Evolutionary conservation across 495 filamentous ascomycete species (phyloP), one percentile per base, ranked within the genome.

Genomic region (Chaetomium cochliodes): DNA sequence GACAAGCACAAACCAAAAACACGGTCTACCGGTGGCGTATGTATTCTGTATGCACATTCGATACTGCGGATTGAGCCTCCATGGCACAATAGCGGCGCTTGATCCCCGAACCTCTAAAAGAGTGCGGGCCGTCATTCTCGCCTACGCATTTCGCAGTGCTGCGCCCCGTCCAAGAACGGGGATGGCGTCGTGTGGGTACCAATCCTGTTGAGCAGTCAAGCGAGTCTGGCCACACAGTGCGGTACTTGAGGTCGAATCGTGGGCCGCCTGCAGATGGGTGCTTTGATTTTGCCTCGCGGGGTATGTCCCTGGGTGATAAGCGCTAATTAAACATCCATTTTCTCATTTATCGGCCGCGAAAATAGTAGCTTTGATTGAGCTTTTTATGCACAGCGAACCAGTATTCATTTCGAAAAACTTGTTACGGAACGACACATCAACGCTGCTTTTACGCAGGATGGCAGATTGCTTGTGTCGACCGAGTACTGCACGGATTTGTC

Each of bases 311-410:
- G 7, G 33, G 18, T 56, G 53, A 56, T 39, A 56, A 41, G 53
- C 53, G 53, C 53, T 39, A 56, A 63, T 63, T 57, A 57, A 63
- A 47, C 52, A 25, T 18, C 58, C 58, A 61, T 61, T 60, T 37
- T 46, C 42, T 23, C 33, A 47, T 41, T 56, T 56, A 41, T 41
- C 30, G n/a, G 53, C 3, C 16, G 18, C 22, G 9, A 41, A 20
- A 22, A 11, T 9, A 37, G 47, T 22, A 20, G 15, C 6, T 25
- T 60, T 30, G 42, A 16, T 16, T 13, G 44, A 11, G 28, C 0
- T 30, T 33, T 37, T 60, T 18, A 25, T 23, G 37, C 20, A 42
- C 7, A 5, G 20, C 33, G 25, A 15, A 28, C 33, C 6, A 15
- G 53, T 5, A 56, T 56, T 41, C 28, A 56, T 39, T 26, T 23